Conservation (phyloP, 106 monocot species). For the Acorus gramineus region DNA sequence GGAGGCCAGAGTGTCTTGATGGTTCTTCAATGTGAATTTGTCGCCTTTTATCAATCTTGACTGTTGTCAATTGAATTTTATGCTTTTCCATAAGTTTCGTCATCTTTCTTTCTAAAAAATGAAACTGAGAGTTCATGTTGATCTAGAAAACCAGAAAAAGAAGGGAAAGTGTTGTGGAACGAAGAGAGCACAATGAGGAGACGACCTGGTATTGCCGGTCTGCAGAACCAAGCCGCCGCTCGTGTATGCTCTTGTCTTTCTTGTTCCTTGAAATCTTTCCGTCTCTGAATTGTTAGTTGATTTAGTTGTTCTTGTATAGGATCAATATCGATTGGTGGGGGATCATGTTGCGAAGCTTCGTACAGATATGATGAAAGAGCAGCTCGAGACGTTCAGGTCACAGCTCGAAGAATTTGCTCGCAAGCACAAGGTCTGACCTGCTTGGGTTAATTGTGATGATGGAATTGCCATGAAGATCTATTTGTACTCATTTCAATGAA, state of each 20-base stretch:
- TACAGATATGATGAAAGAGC: constrained; percentile 93
- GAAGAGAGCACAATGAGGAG: constrained; percentile 50
- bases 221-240: constrained; percentile 71
- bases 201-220: constrained; percentile 75
- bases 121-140: too few relatives aligned
- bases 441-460: background rate
- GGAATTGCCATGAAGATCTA: background rate
- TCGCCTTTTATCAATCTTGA: too few relatives aligned
- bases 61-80: too few relatives aligned
- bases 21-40: too few relatives aligned
- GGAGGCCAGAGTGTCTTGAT: too few relatives aligned
- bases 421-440: constrained; percentile 69
- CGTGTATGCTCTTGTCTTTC: constrained; percentile 35
- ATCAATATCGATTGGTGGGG: constrained; percentile 74
- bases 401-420: constrained; percentile 96
- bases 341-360: constrained; percentile 83
- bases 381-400: constrained; percentile 74
- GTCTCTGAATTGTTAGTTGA: background rate
- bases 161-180: too few relatives aligned
- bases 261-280: background rate
- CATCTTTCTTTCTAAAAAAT: too few relatives aligned
- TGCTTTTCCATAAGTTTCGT: too few relatives aligned
- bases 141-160: too few relatives aligned
- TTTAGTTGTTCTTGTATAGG: constrained; percentile 25
- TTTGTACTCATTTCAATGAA: background rate